phyloP scores from a whole-genome alignment of 2,329 filamentous ascomycete genomes.

The Akanthomyces lecanii region DNA sequence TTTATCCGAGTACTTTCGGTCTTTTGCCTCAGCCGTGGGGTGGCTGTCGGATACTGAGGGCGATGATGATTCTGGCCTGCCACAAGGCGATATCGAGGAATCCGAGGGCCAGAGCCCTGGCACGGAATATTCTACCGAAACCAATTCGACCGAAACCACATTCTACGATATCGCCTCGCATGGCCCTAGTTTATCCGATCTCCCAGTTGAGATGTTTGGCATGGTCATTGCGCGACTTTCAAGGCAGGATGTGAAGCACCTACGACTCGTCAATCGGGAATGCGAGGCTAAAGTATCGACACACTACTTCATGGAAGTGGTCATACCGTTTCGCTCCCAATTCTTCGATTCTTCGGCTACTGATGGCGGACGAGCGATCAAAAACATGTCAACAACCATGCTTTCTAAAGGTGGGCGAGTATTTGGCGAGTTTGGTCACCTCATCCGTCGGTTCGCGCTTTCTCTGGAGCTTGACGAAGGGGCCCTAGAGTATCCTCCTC shows the following conservation, averaged over 20 bases:
- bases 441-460: slow-evolving; percentile 61
- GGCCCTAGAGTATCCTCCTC: slow-evolving; percentile 45
- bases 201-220: slow-evolving; percentile 59
- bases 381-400: slow-evolving; percentile 26
- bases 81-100: background rate
- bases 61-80: background rate
- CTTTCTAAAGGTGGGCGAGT: slow-evolving; percentile 53
- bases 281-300: slow-evolving; percentile 54
- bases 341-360: slow-evolving; percentile 45
- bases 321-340: slow-evolving; percentile 62
- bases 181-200: background rate
- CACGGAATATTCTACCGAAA: background rate
- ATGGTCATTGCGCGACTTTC: slow-evolving; percentile 52
- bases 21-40: background rate
- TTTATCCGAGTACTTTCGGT: background rate
- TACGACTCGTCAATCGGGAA: slow-evolving; percentile 58
- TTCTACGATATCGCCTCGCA: background rate
- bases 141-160: background rate
- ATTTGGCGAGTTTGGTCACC: slow-evolving; percentile 56
- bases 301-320: slow-evolving; percentile 57
- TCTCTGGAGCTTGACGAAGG: slow-evolving; percentile 63
- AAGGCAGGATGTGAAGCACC: slow-evolving; percentile 53
- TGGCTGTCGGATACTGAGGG: background rate
- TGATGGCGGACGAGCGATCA: slow-evolving; percentile 23
- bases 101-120: background rate